phyloP scores from a whole-genome alignment of 495 filamentous ascomycete genomes.

The Penicillium ucsense region DNA sequence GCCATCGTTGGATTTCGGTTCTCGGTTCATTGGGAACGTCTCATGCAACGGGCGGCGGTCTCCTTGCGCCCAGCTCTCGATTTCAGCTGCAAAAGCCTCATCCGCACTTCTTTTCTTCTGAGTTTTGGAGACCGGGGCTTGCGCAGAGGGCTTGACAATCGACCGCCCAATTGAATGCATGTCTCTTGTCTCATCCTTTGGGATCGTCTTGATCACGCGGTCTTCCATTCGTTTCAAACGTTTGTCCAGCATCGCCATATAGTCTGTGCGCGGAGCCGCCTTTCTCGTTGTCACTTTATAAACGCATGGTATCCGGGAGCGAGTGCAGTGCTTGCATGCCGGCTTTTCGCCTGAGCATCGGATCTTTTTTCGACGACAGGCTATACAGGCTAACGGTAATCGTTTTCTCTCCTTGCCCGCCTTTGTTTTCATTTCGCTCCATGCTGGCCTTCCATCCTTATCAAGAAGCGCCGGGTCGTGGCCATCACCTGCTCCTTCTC shows the following conservation, averaged over 20 bases:
- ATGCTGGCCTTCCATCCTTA: conserved; percentile 48
- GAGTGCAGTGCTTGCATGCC: conserved; percentile 90
- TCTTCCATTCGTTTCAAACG: conserved; percentile 93
- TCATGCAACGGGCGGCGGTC: conserved; percentile 37
- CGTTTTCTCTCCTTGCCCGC: conserved; percentile 95
- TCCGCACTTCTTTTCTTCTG: conserved; percentile 79
- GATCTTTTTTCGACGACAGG: conserved; percentile 94
- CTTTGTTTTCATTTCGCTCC: conserved; percentile 96
- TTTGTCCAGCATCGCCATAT: conserved; percentile 99
- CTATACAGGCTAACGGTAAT: conserved; percentile 88
- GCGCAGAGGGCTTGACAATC: conserved; percentile 68
- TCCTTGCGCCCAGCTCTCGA: conserved; percentile 71
- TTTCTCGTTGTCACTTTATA: conserved; percentile 96
- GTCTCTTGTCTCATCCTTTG: conserved; percentile 62
- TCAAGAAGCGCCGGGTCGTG: conserved; percentile 44
- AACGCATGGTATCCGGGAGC: conserved; percentile 92
- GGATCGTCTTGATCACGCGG: conserved; percentile 90
- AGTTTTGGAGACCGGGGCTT: conserved; percentile 46
- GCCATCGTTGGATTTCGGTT: conserved; percentile 56
- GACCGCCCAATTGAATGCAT: conserved; percentile 58
- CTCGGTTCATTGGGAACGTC: conserved; percentile 45
- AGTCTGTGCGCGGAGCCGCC: conserved; percentile 91
- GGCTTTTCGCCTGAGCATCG: conserved; percentile 97
- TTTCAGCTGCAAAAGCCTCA: conserved; percentile 75
- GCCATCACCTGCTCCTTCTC: conserved; percentile 21